Base-by-base conservation (phyloP, 2,329 filamentous ascomycete genomes). In the Xylaria sp. region DNA sequence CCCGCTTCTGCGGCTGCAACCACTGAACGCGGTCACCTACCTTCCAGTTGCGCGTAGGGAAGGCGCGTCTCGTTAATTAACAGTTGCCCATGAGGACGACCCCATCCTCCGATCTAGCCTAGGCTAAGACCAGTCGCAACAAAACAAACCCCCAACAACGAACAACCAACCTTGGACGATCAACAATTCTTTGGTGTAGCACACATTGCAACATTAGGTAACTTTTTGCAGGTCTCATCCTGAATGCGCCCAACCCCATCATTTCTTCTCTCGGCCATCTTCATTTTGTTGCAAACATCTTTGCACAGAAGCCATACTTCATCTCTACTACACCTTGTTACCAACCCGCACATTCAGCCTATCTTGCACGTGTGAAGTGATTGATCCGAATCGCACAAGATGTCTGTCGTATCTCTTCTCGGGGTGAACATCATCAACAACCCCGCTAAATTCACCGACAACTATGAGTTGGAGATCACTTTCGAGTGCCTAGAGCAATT, bases 361-460 rank as follows among this genome's bases (percentile, higher is more conserved):
- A 45, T 60, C 30, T 45, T 12, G 8, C 30, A 9, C 51, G n/a
- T 58, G 21, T 45, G 36, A 50, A 57, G 47, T 47, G 24, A 65
- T 68, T 59, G 56, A 39, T 6, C 47, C 48, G 65, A 62, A 68
- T 67, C 61, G 69, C 67, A 56, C 73, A 74, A 71, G 47, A 98
- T 98, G 96, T 98, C 96, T 79, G 93, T 98, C 79, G 94, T 99
- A 72, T 97, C 94, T 75, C 90, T 99, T 68, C 89, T 99, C 74
- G 95, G 95, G 78, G 96, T 99, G 77, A 93, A 96, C 82, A 93
- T 99, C 75, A 87, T 94, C 80, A 98, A 99, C 88, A 99, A 99
- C 85, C 96, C 96, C 78, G 94, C 96, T 77, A 90, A 92, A 75
- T 98, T 99, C 84, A 92, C 90, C 76, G 92, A 95, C 80, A 90